Evolutionary conservation across 768 basidiomycete species (phyloP), one percentile per base, ranked within the genome.

Genomic region (Kwoniella shandongensis): DNA sequence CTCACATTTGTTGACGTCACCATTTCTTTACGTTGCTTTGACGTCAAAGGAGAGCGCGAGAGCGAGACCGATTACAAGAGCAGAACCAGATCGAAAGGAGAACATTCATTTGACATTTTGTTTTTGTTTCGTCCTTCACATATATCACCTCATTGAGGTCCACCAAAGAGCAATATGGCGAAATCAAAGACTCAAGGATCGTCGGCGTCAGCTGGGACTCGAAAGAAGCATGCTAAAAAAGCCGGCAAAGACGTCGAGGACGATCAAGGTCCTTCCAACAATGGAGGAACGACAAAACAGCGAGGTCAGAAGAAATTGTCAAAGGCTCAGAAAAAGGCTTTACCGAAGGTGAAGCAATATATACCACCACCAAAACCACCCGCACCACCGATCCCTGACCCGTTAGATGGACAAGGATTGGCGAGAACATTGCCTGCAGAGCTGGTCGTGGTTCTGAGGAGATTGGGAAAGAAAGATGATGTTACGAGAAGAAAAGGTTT

Each of bases 151-250:
- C n/a, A n/a, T n/a, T n/a, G n/a, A n/a, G n/a, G n/a, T n/a, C 8
- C 40, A 42, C n/a, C 40, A 7, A 42, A 23, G n/a, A n/a, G n/a
- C 17, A 55, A 26, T 12, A 58, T 58, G 50, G 51, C 57, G 22
- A 55, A 76, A 72, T 65, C 69, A 67, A 38, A 75, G 77, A 53
- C 51, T 54, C 26, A 63, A 54, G 90, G 88, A 71, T 88, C 88
- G 2, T 93, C 90, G 3, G 91, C 91, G 22, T 81, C 85, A 0
- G 85, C 89, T 0, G 89, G 79, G 4, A 97, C 93, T 8, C 84
- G 92, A 58, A 96, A 94, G 81, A 98, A 96, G 77, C 89, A 94
- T 73, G 88, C 88, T 15, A 84, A 87, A 59, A 92, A 88, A 71
- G 81, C 84, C 1, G 80, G 80, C 15, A 79, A 40, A 23, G 67